Evolutionary conservation across 495 filamentous ascomycete species (phyloP).

Genomic region (Aspergillus leporis): DNA sequence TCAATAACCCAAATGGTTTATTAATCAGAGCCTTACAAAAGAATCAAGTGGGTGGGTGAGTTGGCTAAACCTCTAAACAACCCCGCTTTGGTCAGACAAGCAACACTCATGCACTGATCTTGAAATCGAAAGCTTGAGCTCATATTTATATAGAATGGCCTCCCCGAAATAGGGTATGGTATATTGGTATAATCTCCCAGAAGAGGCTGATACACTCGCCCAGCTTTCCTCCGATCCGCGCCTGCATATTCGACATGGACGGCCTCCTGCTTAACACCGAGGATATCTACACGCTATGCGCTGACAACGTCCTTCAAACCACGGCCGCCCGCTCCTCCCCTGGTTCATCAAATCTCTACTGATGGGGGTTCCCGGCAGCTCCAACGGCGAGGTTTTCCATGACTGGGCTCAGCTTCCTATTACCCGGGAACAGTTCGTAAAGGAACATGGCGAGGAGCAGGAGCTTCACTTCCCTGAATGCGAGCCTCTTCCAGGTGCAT

Average conservation of each 20-base stretch:
- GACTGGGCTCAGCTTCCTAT: conserved; percentile 39
- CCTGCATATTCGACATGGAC: conserved; percentile 49
- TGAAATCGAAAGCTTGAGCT: no score
- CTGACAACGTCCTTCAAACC: conserved; percentile 35
- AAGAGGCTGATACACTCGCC: no score
- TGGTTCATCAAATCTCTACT: conserved; percentile 30
- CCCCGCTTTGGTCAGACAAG: no score
- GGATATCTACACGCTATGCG: conserved; percentile 37
- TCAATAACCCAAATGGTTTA: no score
- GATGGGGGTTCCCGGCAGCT: conserved; percentile 28
- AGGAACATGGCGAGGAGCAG: conserved; percentile 27
- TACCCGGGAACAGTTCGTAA: conserved; percentile 28
- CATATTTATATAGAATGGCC: no score
- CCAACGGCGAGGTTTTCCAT: conserved; percentile 23
- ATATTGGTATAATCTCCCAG: no score
- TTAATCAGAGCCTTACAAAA: no score
- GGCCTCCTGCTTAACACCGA: conserved; percentile 46
- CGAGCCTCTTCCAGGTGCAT: conserved; percentile 36
- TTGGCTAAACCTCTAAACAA: no score
- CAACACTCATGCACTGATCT: no score
- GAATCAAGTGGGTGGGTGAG: no score
- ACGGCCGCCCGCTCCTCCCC: conserved; percentile 26
- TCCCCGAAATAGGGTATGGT: no score
- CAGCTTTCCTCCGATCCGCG: conserved; percentile 39
- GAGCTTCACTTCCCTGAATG: conserved; percentile 28